A percentile compares a stretch with the other conserved stretches of the same genome.
phyloP scores from a whole-genome alignment of 2,329 filamentous ascomycete species.

The Cladosporium sp. region DNA sequence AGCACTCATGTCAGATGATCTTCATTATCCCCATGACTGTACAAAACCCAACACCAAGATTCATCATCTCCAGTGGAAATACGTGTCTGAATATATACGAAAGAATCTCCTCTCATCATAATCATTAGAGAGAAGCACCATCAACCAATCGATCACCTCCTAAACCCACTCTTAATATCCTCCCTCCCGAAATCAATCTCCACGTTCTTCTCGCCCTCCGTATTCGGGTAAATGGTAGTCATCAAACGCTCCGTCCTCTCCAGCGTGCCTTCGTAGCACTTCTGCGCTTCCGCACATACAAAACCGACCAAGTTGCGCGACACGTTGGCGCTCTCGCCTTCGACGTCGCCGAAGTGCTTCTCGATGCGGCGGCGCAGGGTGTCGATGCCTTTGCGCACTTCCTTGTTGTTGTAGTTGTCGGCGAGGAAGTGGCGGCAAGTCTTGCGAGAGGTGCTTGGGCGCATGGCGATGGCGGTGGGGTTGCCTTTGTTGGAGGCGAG shows the following conservation, averaged over 20 bases:
- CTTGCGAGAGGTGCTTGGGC: constrained; percentile 76
- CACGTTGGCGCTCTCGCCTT: constrained; percentile 58
- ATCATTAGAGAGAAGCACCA: background rate
- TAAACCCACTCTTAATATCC: constrained; percentile 33
- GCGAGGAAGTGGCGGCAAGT: constrained; percentile 83
- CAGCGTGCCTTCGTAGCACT: constrained; percentile 50
- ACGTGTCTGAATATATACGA: background rate
- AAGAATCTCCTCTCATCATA: background rate
- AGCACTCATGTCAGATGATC: background rate
- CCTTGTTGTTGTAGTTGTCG: constrained; percentile 69
- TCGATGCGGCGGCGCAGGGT: constrained; percentile 85
- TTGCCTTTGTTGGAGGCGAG: constrained; percentile 45
- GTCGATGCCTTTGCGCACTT: constrained; percentile 85
- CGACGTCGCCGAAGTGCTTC: constrained; percentile 92
- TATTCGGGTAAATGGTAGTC: constrained; percentile 38
- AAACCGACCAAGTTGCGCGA: constrained; percentile 57
- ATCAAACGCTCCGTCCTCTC: constrained; percentile 45
- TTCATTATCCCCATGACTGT: background rate
- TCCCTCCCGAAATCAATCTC: constrained; percentile 36
- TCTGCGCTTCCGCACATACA: constrained; percentile 58
- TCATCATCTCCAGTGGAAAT: background rate
- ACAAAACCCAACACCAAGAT: background rate
- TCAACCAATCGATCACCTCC: constrained; percentile 17
- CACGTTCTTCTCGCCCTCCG: constrained; percentile 39
- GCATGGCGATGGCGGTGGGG: constrained; percentile 62